Base-by-base conservation (phyloP, 2,329 filamentous ascomycete species). In the Colletotrichum sp. region DNA sequence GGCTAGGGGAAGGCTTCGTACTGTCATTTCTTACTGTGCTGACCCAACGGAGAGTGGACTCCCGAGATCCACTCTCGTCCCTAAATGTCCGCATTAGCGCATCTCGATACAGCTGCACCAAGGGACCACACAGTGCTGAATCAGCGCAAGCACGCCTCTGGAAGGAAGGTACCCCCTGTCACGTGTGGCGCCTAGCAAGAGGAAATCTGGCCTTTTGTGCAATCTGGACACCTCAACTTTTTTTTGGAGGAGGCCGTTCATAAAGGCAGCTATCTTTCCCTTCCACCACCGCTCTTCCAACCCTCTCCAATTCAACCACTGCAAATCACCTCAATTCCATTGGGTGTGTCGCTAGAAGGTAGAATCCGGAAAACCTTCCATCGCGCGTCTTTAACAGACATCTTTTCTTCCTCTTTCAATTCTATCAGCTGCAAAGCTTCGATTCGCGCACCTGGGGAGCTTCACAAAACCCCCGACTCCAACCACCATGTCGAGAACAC, bases 401-500 rank as follows among this genome's bases (percentile, higher is more conserved):
- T 26, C 65, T 36, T 67, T 68, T 55, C 68, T 77, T 36, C n/a
- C n/a, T n/a, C 36, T 43, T 24, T 13, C 36, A 43, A 43, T 36
- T 24, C 72, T 34, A 32, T 5, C 55, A 18, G 24, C 58, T 58
- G 24, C 38, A 24, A 52, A 36, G 56, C 56, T 52, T 34, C 74
- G 62, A 71, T 38, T 59, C 36, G 72, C 74, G 71, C 64, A 65
- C 69, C 38, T 76, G 38, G 74, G 66, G 56, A 76, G 71, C 74
- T 63, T 76, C 21, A 71, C 79, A 26, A 26, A 26, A 4, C 5
- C 26, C 43, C 43, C 43, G 65, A 65, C 55, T 63, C 48, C 34
- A 63, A 71, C 62, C 78, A 72, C 63, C 77, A 90, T 90, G 88
- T 87, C 88, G 86, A 86, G 86, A 82, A 93, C 92, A 84, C 87